Evolutionary conservation across 176 grass and related monocot species (phyloP).

Genomic region (Oryza meridionalis): DNA sequence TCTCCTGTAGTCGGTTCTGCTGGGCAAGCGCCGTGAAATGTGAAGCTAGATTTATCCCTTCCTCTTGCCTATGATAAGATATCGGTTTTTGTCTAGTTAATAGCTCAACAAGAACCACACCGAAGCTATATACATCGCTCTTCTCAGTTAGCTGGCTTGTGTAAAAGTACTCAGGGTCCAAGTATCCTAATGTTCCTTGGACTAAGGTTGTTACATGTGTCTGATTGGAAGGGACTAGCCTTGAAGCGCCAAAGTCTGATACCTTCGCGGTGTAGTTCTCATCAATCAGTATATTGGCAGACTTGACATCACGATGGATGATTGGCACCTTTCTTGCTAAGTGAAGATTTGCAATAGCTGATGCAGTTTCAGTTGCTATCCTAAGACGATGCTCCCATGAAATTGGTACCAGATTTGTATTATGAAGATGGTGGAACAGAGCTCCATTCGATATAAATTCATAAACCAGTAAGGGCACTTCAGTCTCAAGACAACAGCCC

Average conservation of each 20-base stretch:
- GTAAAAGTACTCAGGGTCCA: conserved; percentile 46
- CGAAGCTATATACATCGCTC: conserved; percentile 7
- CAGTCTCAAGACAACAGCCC: no score
- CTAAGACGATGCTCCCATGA: conserved; percentile 37
- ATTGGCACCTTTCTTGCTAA: neutral
- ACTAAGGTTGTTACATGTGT: conserved; percentile 47
- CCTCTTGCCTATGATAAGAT: neutral
- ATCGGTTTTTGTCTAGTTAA: neutral
- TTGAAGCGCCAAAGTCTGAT: conserved; percentile 52
- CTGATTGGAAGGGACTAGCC: conserved; percentile 33
- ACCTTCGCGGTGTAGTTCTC: conserved; percentile 45
- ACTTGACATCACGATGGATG: no score
- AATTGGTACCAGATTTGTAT: neutral
- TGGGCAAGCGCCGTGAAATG: neutral
- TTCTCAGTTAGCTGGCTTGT: conserved; percentile 26
- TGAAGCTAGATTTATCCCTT: conserved; percentile 1
- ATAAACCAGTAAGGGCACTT: neutral
- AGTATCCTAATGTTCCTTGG: conserved; percentile 47
- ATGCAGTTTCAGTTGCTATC: conserved; percentile 48
- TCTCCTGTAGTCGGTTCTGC: conserved; percentile 14
- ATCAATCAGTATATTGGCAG: no score
- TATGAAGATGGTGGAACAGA: conserved; percentile 35
- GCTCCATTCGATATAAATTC: neutral
- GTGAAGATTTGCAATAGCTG: conserved; percentile 52
- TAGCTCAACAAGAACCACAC: neutral